Evolutionary conservation across 2,329 filamentous ascomycete species (phyloP).

Genomic region (Cytospora leucostoma): DNA sequence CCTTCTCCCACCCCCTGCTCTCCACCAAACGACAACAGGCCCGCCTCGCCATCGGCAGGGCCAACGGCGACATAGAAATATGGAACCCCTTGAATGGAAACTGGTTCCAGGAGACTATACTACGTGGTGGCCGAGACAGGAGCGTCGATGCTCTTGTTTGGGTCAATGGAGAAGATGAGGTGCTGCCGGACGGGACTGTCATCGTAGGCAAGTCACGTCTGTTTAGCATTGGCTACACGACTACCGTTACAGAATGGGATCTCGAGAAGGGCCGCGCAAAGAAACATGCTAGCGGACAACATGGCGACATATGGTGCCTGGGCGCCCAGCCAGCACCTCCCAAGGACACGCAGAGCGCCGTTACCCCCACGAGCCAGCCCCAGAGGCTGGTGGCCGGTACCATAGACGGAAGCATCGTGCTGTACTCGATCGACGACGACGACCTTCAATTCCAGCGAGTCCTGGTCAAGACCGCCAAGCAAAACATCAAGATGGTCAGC

Average conservation of each 20-base stretch:
- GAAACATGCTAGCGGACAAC: slow-evolving; percentile 85
- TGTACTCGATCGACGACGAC: slow-evolving; percentile 83
- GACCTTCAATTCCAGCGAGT: slow-evolving; percentile 79
- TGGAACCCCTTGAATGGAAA: slow-evolving; percentile 84
- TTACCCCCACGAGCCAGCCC: slow-evolving; percentile 28
- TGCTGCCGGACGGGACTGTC: slow-evolving; percentile 61
- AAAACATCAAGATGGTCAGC: slow-evolving; percentile 87
- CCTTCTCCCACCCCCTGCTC: slow-evolving; percentile 77
- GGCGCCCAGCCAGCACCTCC: slow-evolving; percentile 72
- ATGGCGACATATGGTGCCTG: slow-evolving; percentile 96
- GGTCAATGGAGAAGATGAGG: slow-evolving; percentile 81
- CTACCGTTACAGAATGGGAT: slow-evolving; percentile 93
- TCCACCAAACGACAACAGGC: slow-evolving; percentile 49
- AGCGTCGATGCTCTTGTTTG: slow-evolving; percentile 90
- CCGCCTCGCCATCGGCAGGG: slow-evolving; percentile 84
- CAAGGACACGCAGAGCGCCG: slow-evolving; percentile 34
- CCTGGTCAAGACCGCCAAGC: slow-evolving; percentile 74
- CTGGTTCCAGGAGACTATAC: slow-evolving; percentile 89
- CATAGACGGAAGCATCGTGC: slow-evolving; percentile 83
- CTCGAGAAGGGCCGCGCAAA: slow-evolving; percentile 75
- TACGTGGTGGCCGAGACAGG: slow-evolving; percentile 79
- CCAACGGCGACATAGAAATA: slow-evolving; percentile 95
- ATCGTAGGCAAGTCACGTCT: slow-evolving; percentile 75
- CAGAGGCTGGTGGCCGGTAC: slow-evolving; percentile 78
- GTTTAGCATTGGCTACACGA: slow-evolving; percentile 95